A percentile compares a stretch with the other conserved stretches of the same genome.
phyloP scores from a whole-genome alignment of 495 filamentous ascomycete genomes.

The Aspergillus affinis region DNA sequence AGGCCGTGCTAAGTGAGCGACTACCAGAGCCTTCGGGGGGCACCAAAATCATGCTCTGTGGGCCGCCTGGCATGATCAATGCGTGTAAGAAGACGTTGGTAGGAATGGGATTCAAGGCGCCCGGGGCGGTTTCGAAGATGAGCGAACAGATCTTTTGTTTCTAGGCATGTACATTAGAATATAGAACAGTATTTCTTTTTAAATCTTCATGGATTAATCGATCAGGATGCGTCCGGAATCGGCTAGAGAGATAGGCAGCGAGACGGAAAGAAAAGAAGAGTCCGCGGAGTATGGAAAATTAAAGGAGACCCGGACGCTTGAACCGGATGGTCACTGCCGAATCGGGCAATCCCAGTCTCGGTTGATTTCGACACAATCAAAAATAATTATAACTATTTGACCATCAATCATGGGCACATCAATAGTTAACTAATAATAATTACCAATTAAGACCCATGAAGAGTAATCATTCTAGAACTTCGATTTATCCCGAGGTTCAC shows the following conservation, averaged over 20 bases:
- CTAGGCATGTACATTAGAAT: conserved; percentile 12
- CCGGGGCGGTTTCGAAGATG: conserved; percentile 38
- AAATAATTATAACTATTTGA: too few species aligned
- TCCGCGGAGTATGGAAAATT: background rate
- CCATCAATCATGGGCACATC: too few species aligned
- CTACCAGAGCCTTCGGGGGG: conserved; percentile 27
- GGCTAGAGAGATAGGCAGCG: background rate
- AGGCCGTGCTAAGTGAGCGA: conserved; percentile 22
- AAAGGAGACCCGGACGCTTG: background rate
- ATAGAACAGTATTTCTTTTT: background rate
- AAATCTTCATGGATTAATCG: too few species aligned
- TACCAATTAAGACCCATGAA: too few species aligned
- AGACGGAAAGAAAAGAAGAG: background rate
- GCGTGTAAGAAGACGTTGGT: conserved; percentile 38
- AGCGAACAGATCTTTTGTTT: conserved; percentile 42
- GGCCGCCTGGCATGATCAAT: conserved; percentile 41
- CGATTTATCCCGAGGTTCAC: too few species aligned
- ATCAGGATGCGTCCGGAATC: background rate
- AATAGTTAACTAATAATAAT: too few species aligned
- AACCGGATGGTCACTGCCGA: background rate
- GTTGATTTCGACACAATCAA: too few species aligned
- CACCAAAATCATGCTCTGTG: conserved; percentile 41
- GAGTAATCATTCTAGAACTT: too few species aligned
- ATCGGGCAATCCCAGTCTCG: background rate
- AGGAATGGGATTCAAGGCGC: conserved; percentile 33